Conservation (phyloP, 192 early-diverging fungal species). For the Backusella luteola region DNA sequence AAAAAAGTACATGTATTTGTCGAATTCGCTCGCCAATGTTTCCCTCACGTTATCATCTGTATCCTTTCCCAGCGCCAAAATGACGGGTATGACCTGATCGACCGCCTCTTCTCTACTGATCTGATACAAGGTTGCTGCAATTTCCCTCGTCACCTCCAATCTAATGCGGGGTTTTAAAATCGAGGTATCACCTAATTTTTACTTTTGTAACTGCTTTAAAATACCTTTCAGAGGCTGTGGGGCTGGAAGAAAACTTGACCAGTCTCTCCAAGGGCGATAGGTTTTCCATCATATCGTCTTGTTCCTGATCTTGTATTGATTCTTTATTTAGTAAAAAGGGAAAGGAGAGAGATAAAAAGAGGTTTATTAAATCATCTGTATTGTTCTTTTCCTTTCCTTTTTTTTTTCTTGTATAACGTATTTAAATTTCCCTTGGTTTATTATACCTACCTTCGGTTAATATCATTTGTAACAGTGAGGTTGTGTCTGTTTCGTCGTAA, state of each 20-base stretch:
- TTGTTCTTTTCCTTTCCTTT: not conserved
- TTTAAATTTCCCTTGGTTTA: not conserved
- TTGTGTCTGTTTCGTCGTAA: not conserved
- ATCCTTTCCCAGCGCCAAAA: constrained; percentile 37
- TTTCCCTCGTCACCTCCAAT: constrained; percentile 41
- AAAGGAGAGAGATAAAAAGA: not conserved
- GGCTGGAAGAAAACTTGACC: not conserved
- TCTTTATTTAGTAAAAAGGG: not conserved
- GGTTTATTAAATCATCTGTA: not conserved
- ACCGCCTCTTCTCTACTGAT: constrained; percentile 39
- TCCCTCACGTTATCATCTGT: constrained; percentile 44
- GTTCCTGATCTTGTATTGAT: not conserved
- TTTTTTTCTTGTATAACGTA: constrained; percentile 10
- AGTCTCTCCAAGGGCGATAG: not conserved
- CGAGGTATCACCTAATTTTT: constrained; percentile 1
- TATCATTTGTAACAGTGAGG: constrained; percentile 10
- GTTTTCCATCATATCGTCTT: not conserved
- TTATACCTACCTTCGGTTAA: constrained; percentile 16
- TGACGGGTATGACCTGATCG: constrained; percentile 36
- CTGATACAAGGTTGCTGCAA: constrained; percentile 34
- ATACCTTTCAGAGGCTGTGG: not conserved
- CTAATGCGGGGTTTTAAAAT: constrained; percentile 18
- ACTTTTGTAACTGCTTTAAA: not conserved
- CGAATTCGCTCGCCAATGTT: constrained; percentile 42
- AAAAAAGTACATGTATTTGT: constrained; percentile 48